phyloP scores from a whole-genome alignment of 2,329 filamentous ascomycete genomes.

The Fusarium sp. region DNA sequence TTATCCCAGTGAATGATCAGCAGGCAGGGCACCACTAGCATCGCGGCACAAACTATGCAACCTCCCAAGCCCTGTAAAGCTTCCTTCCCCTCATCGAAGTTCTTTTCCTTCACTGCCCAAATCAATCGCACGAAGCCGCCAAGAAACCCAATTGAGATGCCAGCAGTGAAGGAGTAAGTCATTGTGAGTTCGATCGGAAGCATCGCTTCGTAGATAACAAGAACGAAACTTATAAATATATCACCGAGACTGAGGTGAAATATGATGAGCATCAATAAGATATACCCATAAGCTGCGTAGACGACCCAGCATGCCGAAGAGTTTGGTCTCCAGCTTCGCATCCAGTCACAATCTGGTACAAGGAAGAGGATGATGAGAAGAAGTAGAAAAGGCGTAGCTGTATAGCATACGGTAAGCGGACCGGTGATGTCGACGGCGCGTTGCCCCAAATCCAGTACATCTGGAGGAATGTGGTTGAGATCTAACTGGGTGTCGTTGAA shows the following conservation, averaged over 20 bases:
- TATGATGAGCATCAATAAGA: neutral
- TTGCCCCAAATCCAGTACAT: conserved; percentile 6
- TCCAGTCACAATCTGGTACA: neutral
- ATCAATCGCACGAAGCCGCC: neutral
- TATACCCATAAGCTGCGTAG: neutral
- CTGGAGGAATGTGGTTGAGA: neutral
- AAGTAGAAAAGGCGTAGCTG: neutral
- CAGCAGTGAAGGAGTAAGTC: neutral
- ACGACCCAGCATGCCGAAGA: neutral
- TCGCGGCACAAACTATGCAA: neutral
- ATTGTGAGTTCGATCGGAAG: neutral
- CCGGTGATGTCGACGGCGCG: conserved; percentile 4
- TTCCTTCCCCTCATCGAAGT: neutral
- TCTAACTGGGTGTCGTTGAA: conserved; percentile 3
- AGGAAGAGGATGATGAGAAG: neutral
- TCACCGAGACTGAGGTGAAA: conserved; percentile 21
- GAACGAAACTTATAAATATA: neutral
- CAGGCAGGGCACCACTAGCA: neutral
- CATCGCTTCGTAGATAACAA: neutral
- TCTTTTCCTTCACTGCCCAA: neutral
- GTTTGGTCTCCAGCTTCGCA: neutral
- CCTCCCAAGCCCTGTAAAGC: neutral
- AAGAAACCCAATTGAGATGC: neutral
- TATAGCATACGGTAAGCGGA: conserved; percentile 7
- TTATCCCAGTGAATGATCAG: rapidly evolving